phyloP scores from a whole-genome alignment of 345 rosid species.

The Microthlaspi erraticum region DNA sequence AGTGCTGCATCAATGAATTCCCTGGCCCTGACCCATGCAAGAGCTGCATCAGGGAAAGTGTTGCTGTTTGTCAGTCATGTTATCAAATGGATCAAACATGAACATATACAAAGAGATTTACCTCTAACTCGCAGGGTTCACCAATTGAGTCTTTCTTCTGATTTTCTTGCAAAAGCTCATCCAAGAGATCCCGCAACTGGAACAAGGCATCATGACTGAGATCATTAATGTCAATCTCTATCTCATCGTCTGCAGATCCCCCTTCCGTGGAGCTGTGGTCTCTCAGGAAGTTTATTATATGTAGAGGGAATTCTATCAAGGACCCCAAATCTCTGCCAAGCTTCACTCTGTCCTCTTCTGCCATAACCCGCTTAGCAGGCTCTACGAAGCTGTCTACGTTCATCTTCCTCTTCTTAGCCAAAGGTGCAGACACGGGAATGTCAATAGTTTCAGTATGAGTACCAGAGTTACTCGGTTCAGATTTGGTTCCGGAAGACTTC shows the following conservation, averaged over 20 bases:
- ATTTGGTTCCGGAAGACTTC: slow-evolving; percentile 56
- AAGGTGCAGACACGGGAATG: slow-evolving; percentile 20
- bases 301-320: slow-evolving; percentile 59
- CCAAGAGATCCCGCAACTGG: slow-evolving; percentile 68
- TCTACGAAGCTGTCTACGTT: slow-evolving; percentile 74
- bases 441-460: slow-evolving; percentile 35
- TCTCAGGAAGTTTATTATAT: slow-evolving; percentile 70
- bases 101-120: slow-evolving; percentile 38
- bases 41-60: slow-evolving; percentile 52
- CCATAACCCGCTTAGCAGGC: slow-evolving; percentile 78
- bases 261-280: slow-evolving; percentile 79
- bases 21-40: slow-evolving; percentile 65
- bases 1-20: slow-evolving; percentile 63
- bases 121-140: slow-evolving; percentile 83
- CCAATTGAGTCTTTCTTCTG: slow-evolving; percentile 48
- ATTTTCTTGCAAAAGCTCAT: slow-evolving; percentile 60
- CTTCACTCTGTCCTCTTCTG: slow-evolving; percentile 88
- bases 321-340: slow-evolving; percentile 81
- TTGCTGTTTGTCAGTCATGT: slow-evolving; percentile 12
- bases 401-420: slow-evolving; percentile 63
- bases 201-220: slow-evolving; percentile 71
- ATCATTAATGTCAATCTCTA: slow-evolving; percentile 91
- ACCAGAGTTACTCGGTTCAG: slow-evolving; percentile 51
- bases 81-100: slow-evolving; percentile 10
- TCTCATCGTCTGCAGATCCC: slow-evolving; percentile 79